Conservation (phyloP, 73 alveolate species). For the Paramecium caudatum region DNA sequence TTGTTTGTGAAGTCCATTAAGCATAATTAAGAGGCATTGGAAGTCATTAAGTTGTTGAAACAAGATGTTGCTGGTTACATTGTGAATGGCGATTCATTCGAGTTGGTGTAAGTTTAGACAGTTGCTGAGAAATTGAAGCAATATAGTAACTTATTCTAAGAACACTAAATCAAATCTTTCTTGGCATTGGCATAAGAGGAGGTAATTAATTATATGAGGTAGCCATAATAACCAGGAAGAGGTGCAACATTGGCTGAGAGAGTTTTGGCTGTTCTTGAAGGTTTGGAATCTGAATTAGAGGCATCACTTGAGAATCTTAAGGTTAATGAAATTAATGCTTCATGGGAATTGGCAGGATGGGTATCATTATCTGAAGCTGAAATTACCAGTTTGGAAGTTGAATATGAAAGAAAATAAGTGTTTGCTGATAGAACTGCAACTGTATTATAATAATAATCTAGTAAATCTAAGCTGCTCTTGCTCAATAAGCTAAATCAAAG, state of each 20-base stretch:
- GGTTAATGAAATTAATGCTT: conserved; percentile 52
- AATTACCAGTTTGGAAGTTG: conserved; percentile 53
- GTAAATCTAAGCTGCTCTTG: conserved; percentile 60
- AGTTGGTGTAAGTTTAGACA: conserved; percentile 3
- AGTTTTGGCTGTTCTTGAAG: conserved; percentile 51
- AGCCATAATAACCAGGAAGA: conserved; percentile 40
- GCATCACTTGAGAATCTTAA: conserved; percentile 58
- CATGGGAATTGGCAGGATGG: conserved; percentile 73
- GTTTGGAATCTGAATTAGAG: background rate
- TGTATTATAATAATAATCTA: background rate
- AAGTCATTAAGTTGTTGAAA: conserved; percentile 59
- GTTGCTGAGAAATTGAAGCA: conserved; percentile 61
- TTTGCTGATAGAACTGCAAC: conserved; percentile 72
- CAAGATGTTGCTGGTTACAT: conserved; percentile 69
- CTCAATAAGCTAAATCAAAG: conserved; percentile 69
- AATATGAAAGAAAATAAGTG: conserved; percentile 67
- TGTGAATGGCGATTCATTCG: conserved; percentile 63
- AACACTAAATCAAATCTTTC: conserved; percentile 64
- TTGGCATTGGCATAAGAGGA: conserved; percentile 65
- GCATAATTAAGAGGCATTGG: conserved; percentile 50
- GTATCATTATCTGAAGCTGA: conserved; percentile 68
- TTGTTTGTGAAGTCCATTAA: conserved; percentile 63
- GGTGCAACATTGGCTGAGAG: conserved; percentile 53
- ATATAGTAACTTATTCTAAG: conserved; percentile 60
- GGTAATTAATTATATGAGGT: background rate